A percentile compares a stretch with the other conserved stretches of the same genome.
Evolutionary conservation across 2,329 filamentous ascomycete genomes (phyloP).

Genomic region (Didymella keratinophila): DNA sequence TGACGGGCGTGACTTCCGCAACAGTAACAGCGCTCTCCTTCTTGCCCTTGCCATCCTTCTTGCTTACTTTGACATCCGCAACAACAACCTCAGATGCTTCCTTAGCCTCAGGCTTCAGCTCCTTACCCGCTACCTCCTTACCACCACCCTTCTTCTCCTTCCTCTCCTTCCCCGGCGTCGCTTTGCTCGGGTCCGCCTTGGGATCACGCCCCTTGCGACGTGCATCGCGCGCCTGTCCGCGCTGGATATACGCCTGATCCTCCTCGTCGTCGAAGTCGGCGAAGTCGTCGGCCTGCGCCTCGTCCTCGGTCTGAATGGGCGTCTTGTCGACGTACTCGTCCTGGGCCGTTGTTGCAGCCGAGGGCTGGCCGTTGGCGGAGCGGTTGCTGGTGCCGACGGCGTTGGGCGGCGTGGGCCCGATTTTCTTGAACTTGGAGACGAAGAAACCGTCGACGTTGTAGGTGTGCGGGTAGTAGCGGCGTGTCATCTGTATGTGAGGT

Average conservation of each 20-base stretch:
- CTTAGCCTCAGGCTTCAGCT: conserved; percentile 24
- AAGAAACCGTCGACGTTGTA: conserved; percentile 89
- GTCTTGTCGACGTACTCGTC: conserved; percentile 69
- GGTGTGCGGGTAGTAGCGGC: conserved; percentile 49
- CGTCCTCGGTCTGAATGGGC: conserved; percentile 63
- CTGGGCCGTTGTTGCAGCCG: conserved; percentile 54
- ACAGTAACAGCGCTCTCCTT: conserved; percentile 14
- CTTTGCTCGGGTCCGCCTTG: conserved; percentile 45
- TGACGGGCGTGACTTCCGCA: conserved; percentile 7
- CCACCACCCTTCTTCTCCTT: conserved; percentile 36
- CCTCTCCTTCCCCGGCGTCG: conserved; percentile 32
- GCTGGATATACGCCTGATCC: conserved; percentile 57
- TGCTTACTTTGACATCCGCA: conserved; percentile 20
- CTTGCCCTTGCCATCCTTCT: conserved; percentile 23
- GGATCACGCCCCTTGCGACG: conserved; percentile 59
- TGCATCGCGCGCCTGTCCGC: conserved; percentile 53
- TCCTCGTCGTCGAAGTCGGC: conserved; percentile 61
- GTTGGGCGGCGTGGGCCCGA: conserved; percentile 74
- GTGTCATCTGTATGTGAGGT: conserved; percentile 32
- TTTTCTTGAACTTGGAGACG: conserved; percentile 97
- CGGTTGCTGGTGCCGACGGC: conserved; percentile 51
- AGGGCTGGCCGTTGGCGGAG: conserved; percentile 43
- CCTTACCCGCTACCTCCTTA: conserved; percentile 13
- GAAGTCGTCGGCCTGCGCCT: conserved; percentile 53
- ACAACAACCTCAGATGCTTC: background rate